These are phyloP conservation scores for Colletotrichum sp. DNA, from an alignment of 2,329 filamentous ascomycete species.

Conservation along the genomic window DNA sequence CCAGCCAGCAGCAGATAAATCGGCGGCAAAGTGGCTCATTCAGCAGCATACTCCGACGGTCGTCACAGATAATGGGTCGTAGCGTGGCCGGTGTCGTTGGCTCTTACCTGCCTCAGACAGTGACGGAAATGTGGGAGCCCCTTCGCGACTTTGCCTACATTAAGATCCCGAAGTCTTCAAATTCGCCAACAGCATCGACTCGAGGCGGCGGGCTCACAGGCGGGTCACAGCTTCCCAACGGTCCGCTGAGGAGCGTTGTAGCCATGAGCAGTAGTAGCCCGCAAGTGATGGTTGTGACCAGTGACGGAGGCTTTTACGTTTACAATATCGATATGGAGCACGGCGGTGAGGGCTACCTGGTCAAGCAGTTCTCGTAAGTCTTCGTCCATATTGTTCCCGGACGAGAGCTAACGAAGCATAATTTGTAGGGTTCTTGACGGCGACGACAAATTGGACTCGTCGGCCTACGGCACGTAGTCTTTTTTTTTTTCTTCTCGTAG, in stretches of 20 bases:
- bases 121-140: slow-evolving; percentile 98
- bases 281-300: slow-evolving; percentile 98
- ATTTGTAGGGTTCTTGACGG: slow-evolving; percentile 54
- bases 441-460: slow-evolving; percentile 60
- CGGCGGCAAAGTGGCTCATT: slow-evolving; percentile 75
- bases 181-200: slow-evolving; percentile 28
- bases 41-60: slow-evolving; percentile 89
- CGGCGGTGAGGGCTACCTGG: slow-evolving; percentile 88
- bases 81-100: slow-evolving; percentile 88
- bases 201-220: neutral
- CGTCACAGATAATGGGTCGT: slow-evolving; percentile 91
- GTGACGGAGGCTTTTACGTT: slow-evolving; percentile 92
- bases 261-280: slow-evolving; percentile 95
- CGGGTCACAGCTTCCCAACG: slow-evolving; percentile 27
- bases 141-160: slow-evolving; percentile 95
- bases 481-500: neutral
- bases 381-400: neutral
- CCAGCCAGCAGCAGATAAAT: slow-evolving; percentile 34
- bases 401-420: neutral
- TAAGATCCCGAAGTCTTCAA: slow-evolving; percentile 75
- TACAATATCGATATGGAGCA: slow-evolving; percentile 95
- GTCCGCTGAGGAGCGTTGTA: slow-evolving; percentile 85
- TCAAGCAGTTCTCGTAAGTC: slow-evolving; percentile 91
- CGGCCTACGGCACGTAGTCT: slow-evolving; percentile 42
- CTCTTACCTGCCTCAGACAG: slow-evolving; percentile 89